Conservation (phyloP, 2,329 filamentous ascomycete genomes). For the Diaporthe sp. region DNA sequence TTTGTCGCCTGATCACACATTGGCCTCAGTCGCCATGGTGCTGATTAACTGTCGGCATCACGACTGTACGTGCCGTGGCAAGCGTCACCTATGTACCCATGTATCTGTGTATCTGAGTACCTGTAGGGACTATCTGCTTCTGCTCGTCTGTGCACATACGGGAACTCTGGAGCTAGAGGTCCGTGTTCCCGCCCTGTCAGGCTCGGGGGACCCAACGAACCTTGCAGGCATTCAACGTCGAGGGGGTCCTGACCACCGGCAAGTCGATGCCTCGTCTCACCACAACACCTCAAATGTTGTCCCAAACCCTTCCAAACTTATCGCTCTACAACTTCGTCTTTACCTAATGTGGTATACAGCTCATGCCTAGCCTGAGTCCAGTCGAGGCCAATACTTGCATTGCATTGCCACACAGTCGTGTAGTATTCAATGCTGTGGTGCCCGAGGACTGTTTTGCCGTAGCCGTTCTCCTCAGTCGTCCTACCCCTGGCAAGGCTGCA, state of each 20-base stretch:
- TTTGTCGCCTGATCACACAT: background rate
- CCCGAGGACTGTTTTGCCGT: background rate
- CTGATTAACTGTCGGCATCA: too few relatives aligned
- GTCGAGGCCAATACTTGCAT: background rate
- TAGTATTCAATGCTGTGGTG: background rate
- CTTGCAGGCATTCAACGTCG: conserved; percentile 6
- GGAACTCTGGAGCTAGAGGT: conserved; percentile 12
- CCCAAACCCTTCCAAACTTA: too few relatives aligned
- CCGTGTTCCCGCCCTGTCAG: conserved; percentile 26
- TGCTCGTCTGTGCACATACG: background rate
- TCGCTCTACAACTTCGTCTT: background rate
- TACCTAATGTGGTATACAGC: background rate
- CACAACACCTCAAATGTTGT: background rate
- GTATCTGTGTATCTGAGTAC: background rate
- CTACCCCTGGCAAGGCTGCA: background rate
- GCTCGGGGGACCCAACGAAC: conserved; percentile 11
- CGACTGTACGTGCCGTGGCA: background rate
- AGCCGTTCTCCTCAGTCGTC: background rate
- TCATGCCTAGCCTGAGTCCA: background rate
- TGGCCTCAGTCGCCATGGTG: background rate
- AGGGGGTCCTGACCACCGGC: background rate
- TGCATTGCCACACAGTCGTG: background rate
- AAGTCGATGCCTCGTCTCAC: background rate
- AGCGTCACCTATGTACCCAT: background rate
- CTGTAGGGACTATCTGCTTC: background rate